Evolutionary conservation across 371 early-diverging fungal species (phyloP).

Genomic region (Choanephora cucurbitarum): DNA sequence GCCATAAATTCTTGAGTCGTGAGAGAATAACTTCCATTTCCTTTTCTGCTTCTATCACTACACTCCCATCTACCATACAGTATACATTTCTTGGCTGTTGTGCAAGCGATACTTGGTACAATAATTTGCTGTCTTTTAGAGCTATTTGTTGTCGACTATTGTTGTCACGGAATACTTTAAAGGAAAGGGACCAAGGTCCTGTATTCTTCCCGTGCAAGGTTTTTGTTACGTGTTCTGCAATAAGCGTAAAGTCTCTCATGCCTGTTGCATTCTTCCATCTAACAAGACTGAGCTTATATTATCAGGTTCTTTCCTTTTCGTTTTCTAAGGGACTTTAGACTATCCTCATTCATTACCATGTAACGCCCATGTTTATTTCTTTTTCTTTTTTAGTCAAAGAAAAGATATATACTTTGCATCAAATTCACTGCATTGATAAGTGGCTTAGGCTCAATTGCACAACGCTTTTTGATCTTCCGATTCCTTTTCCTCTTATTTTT

Average conservation of each 20-base stretch:
- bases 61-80: conserved; percentile 58
- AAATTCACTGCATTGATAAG: not conserved
- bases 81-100: conserved; percentile 52
- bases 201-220: conserved; percentile 51
- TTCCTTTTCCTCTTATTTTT: too few species aligned
- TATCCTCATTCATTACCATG: conserved; percentile 33
- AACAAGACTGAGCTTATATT: conserved; percentile 34
- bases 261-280: conserved; percentile 60
- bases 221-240: conserved; percentile 53
- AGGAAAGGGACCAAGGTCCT: conserved; percentile 49
- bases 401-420: too few species aligned
- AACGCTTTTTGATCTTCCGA: not conserved
- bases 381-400: not conserved
- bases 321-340: not conserved
- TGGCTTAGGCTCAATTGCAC: conserved; percentile 1
- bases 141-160: conserved; percentile 20
- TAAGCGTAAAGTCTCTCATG: conserved; percentile 50
- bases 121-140: conserved; percentile 37
- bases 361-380: conserved; percentile 29
- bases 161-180: conserved; percentile 51
- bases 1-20: conserved; percentile 54
- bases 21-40: conserved; percentile 50
- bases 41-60: conserved; percentile 53
- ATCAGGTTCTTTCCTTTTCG: not conserved
- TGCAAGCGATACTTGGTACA: conserved; percentile 50